phyloP scores from a whole-genome alignment of 805 yeast species.

The Starmerella apicola region DNA sequence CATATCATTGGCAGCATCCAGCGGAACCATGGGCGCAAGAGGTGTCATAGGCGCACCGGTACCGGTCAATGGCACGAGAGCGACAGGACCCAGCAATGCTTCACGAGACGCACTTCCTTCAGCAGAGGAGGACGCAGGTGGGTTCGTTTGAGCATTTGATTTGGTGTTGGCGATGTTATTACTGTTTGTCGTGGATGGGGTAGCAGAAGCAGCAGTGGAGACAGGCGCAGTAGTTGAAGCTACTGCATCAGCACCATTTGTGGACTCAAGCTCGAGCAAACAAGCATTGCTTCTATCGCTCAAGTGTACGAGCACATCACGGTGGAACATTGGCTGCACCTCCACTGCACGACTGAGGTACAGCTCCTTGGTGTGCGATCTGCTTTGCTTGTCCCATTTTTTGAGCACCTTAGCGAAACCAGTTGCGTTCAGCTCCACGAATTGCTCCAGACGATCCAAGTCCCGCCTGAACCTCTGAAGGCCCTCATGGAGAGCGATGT shows the following conservation, averaged over 20 bases:
- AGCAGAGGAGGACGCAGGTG: background rate
- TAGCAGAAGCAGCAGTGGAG: background rate
- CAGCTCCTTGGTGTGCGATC: conserved; percentile 85
- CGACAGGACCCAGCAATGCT: too few relatives aligned
- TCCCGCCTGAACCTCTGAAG: conserved; percentile 84
- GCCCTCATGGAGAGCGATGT: conserved; percentile 73
- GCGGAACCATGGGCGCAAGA: too few relatives aligned
- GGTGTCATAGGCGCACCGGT: too few relatives aligned
- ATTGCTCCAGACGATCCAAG: conserved; percentile 77
- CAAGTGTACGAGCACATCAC: conserved; percentile 70
- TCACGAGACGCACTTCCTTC: too few relatives aligned
- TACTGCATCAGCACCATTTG: conserved; percentile 40
- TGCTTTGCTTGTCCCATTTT: conserved; percentile 96
- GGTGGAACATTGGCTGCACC: conserved; percentile 92
- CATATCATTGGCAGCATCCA: conserved; percentile 39
- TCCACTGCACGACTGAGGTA: conserved; percentile 85
- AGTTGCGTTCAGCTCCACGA: conserved; percentile 85
- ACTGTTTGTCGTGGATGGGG: background rate
- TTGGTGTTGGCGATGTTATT: too few relatives aligned
- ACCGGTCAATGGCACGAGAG: too few relatives aligned
- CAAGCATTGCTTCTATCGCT: conserved; percentile 48
- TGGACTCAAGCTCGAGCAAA: conserved; percentile 62
- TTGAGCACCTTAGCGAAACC: conserved; percentile 92
- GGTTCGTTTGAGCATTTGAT: background rate
- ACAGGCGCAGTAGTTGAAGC: conserved; percentile 16